Conservation (phyloP, 192 early-diverging fungal genomes). For the Coemansia sp. region DNA sequence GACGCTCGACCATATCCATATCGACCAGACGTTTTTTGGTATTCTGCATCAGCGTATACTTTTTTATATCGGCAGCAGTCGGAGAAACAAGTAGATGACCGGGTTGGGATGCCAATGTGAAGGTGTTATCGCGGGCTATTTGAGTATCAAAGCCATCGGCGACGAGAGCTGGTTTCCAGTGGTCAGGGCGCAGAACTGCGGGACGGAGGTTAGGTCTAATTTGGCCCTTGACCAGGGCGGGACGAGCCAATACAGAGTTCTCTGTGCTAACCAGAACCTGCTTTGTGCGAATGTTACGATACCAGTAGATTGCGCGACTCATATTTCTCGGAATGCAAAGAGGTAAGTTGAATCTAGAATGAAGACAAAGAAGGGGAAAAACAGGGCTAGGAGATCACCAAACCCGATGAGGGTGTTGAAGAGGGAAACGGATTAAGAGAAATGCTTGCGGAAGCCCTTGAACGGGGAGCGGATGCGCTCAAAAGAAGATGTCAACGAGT, state of each 20-base stretch:
- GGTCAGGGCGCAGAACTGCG: slow-evolving; percentile 42
- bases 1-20: slow-evolving; percentile 40
- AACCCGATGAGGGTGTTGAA: no score
- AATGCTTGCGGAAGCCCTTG: slow-evolving; percentile 55
- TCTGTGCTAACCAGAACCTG: slow-evolving; percentile 46
- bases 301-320: slow-evolving; percentile 45
- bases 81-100: slow-evolving; percentile 31
- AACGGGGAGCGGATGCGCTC: slow-evolving; percentile 54
- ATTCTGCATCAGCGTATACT: slow-evolving; percentile 21
- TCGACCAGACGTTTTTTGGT: slow-evolving; percentile 29
- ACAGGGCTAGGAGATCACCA: background rate
- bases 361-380: slow-evolving; percentile 3
- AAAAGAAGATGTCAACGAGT: slow-evolving; percentile 47
- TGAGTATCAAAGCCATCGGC: slow-evolving; percentile 36
- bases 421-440: slow-evolving; percentile 14
- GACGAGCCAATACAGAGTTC: slow-evolving; percentile 27
- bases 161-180: slow-evolving; percentile 52
- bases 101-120: slow-evolving; percentile 28
- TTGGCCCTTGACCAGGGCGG: slow-evolving; percentile 24
- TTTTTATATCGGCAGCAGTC: slow-evolving; percentile 8
- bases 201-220: slow-evolving; percentile 38
- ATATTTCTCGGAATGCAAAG: slow-evolving; percentile 14
- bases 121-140: slow-evolving; percentile 15
- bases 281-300: slow-evolving; percentile 53
- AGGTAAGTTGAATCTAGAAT: slow-evolving; percentile 2